Conservation (phyloP, 2,329 filamentous ascomycete species). For the Diaporthe nobilis region DNA sequence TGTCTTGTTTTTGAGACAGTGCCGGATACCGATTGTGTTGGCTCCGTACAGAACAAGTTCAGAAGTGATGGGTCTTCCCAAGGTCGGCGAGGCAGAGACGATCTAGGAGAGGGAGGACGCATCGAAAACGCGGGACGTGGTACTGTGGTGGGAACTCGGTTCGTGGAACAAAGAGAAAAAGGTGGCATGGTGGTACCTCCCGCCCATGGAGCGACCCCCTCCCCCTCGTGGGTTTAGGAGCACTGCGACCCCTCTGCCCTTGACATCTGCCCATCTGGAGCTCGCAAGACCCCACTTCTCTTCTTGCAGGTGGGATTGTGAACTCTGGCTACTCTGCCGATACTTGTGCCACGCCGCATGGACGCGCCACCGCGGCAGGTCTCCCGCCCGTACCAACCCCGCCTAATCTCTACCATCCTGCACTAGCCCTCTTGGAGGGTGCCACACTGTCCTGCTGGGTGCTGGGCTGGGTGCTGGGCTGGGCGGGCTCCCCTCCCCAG, state of each 20-base stretch:
- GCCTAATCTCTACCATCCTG: constrained; percentile 36
- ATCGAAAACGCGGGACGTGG: background rate
- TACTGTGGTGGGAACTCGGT: background rate
- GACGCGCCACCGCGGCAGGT: background rate
- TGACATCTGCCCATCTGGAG: constrained; percentile 36
- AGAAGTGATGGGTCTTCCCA: background rate
- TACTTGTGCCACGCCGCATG: background rate
- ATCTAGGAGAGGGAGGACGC: background rate
- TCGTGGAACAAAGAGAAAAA: background rate
- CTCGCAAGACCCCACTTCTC: constrained; percentile 39
- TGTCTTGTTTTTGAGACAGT: constrained; percentile 6
- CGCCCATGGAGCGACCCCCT: background rate
- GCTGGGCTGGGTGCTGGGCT: constrained; percentile 32
- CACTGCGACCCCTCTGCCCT: constrained; percentile 34
- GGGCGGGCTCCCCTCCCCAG: constrained; percentile 42
- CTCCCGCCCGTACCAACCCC: constrained; percentile 25
- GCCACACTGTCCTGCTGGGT: constrained; percentile 36
- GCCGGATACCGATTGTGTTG: background rate
- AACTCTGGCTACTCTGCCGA: constrained; percentile 18
- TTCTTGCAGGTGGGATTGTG: constrained; percentile 37
- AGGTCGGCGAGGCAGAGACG: background rate
- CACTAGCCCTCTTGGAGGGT: constrained; percentile 33
- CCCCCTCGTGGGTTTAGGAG: constrained; percentile 27
- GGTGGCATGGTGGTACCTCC: constrained; percentile 6
- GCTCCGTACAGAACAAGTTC: background rate